A percentile compares a stretch with the other conserved stretches of the same genome.
Evolutionary conservation across 2,329 filamentous ascomycete species (phyloP).

Genomic region (Fusarium gaditjirri): DNA sequence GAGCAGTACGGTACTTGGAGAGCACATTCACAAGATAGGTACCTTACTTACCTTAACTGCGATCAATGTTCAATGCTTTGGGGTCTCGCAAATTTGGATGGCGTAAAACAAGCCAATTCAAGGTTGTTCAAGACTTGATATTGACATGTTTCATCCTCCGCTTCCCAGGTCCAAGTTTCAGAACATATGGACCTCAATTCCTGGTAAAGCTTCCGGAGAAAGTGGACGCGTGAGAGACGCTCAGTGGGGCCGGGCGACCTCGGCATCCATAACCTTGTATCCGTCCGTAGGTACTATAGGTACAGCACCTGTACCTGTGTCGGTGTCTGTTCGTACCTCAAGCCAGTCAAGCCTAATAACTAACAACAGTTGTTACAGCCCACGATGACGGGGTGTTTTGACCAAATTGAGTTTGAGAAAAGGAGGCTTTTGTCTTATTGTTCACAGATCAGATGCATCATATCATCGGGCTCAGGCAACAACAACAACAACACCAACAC

Average conservation of each 20-base stretch:
- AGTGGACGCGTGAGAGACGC: conserved; percentile 18
- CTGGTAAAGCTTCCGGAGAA: conserved; percentile 17
- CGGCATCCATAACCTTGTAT: conserved; percentile 4
- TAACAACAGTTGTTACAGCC: not conserved
- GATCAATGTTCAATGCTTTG: not conserved
- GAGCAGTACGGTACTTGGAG: not conserved
- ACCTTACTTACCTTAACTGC: not conserved
- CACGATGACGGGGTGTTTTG: conserved; percentile 4
- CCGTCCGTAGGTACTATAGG: not conserved
- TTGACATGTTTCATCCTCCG: conserved; percentile 3
- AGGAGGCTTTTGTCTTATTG: not conserved
- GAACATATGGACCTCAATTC: not conserved
- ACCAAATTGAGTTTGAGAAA: conserved; percentile 21
- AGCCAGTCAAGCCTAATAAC: conserved; percentile 15
- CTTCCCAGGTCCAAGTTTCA: not conserved
- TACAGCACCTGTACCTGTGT: not conserved
- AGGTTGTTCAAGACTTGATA: not conserved
- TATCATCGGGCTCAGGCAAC: conserved; percentile 30
- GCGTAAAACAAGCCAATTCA: not conserved
- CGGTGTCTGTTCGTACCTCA: not conserved
- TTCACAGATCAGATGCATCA: conserved; percentile 6
- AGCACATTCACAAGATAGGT: not conserved
- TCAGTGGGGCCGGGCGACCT: conserved; percentile 30
- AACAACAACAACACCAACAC: conserved; percentile 7
- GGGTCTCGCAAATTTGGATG: not conserved